phyloP scores from a whole-genome alignment of 352 stramenopile species.

The Chrysophaeum taylorii region DNA sequence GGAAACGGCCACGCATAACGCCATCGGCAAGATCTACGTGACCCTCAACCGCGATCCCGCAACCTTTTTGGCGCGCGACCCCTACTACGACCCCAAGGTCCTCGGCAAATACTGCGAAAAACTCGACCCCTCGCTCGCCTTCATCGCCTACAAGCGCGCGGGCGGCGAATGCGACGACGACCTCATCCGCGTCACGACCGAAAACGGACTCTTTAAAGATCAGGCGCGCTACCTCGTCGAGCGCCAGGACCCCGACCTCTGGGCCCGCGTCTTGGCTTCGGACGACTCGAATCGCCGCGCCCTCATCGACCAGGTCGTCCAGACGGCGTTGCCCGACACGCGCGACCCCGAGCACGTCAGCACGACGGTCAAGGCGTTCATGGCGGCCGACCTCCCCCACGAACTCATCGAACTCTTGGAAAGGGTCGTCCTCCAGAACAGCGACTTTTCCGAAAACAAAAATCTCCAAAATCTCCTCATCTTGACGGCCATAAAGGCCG shows the following conservation, averaged over 20 bases:
- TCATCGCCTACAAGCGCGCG: constrained; percentile 97
- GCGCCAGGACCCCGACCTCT: constrained; percentile 95
- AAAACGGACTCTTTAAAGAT: constrained; percentile 98
- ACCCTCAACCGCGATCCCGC: constrained; percentile 98
- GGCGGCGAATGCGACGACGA: constrained; percentile 96
- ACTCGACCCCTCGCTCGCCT: constrained; percentile 94
- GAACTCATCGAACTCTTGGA: constrained; percentile 98
- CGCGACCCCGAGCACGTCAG: constrained; percentile 97
- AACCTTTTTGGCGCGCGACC: constrained; percentile 98
- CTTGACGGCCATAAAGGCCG: constrained; percentile 96
- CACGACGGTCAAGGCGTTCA: constrained; percentile 99
- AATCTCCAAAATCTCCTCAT: constrained; percentile 99
- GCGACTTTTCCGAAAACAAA: constrained; percentile 98
- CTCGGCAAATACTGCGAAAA: constrained; percentile 99
- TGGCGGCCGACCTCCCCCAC: constrained; percentile 96
- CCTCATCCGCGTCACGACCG: constrained; percentile 95
- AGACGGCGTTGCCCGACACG: constrained; percentile 97
- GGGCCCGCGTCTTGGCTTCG: constrained; percentile 86
- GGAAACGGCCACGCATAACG: constrained; percentile 97
- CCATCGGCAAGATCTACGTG: constrained; percentile 99
- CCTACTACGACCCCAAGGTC: constrained; percentile 99
- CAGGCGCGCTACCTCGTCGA: constrained; percentile 97
- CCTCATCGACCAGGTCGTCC: constrained; percentile 97
- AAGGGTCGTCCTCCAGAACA: constrained; percentile 97
- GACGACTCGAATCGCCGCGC: constrained; percentile 77